phyloP scores from a whole-genome alignment of 164 flowering plant species.

The Amborella trichopoda region DNA sequence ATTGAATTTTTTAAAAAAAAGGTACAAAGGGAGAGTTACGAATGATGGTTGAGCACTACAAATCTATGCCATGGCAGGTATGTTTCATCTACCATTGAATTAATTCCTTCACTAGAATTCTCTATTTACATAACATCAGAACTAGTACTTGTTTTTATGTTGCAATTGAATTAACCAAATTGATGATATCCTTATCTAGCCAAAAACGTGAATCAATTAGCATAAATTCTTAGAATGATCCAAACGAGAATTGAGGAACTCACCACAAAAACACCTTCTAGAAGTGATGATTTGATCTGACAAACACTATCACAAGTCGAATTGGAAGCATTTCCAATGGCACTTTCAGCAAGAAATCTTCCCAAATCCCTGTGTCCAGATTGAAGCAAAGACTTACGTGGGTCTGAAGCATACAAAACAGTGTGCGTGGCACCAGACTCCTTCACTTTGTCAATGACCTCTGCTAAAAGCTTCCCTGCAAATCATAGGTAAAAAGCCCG shows the following conservation, averaged over 20 bases:
- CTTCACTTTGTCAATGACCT: constrained; percentile 54
- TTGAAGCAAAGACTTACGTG: constrained; percentile 28
- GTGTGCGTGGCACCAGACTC: constrained; percentile 51
- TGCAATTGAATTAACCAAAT: neutral
- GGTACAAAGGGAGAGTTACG: too few relatives aligned
- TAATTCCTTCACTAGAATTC: neutral
- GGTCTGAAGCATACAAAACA: constrained; percentile 74
- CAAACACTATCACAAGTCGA: constrained; percentile 78
- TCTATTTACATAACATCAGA: neutral
- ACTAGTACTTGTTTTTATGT: too few relatives aligned
- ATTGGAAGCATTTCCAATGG: constrained; percentile 31
- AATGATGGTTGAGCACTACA: too few relatives aligned
- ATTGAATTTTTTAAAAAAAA: too few relatives aligned
- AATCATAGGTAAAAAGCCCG: constrained; percentile 1
- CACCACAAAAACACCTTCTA: constrained; percentile 78
- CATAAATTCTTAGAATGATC: neutral
- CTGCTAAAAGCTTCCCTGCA: constrained; percentile 54
- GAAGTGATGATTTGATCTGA: constrained; percentile 65
- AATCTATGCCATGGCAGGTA: too few relatives aligned
- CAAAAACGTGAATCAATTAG: neutral
- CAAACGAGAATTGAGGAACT: constrained; percentile 18
- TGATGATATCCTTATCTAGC: neutral
- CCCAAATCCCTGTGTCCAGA: constrained; percentile 31
- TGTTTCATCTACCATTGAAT: too few relatives aligned
- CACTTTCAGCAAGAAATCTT: constrained; percentile 58